These are phyloP conservation scores for Helichrysum umbraculigerum DNA, from an alignment of 129 eudicot genomes.

Conservation along the genomic window DNA sequence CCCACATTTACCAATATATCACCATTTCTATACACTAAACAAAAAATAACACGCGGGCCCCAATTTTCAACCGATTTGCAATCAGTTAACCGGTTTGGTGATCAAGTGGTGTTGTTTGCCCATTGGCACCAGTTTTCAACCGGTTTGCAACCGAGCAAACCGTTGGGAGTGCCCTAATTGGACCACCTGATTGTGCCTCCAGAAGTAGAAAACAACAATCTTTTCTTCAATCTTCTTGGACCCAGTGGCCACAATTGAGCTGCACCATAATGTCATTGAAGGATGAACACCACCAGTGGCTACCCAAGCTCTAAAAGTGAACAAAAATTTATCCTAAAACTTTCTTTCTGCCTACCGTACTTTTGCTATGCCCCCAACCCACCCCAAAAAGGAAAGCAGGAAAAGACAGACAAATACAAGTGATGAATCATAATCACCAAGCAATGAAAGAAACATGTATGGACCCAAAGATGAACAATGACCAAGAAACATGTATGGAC, in stretches of 20 bases:
- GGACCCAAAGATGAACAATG: neutral
- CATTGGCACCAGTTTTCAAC: too few species aligned
- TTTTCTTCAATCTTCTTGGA: conserved; percentile 7
- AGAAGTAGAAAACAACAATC: conserved; percentile 26
- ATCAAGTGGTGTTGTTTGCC: too few species aligned
- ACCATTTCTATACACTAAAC: too few species aligned
- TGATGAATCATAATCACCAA: conserved; percentile 4
- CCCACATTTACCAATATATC: too few species aligned
- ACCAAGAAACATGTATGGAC: neutral
- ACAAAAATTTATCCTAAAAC: conserved; percentile 14
- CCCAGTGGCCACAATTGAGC: conserved; percentile 21
- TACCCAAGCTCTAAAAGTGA: conserved; percentile 17
- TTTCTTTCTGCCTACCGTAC: conserved; percentile 17
- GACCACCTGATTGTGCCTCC: conserved; percentile 27
- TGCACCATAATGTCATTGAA: conserved; percentile 14
- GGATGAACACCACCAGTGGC: conserved; percentile 23
- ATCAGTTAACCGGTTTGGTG: too few species aligned
- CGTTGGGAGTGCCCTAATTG: too few species aligned
- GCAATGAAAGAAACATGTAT: conserved; percentile 5
- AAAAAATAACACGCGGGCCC: too few species aligned
- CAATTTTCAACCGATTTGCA: too few species aligned
- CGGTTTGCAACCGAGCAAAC: too few species aligned
- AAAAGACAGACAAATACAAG: neutral
- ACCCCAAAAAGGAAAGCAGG: neutral
- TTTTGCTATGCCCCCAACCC: conserved; percentile 12